phyloP scores from a whole-genome alignment of 441 rosid species.

The Gossypium lobatum region DNA sequence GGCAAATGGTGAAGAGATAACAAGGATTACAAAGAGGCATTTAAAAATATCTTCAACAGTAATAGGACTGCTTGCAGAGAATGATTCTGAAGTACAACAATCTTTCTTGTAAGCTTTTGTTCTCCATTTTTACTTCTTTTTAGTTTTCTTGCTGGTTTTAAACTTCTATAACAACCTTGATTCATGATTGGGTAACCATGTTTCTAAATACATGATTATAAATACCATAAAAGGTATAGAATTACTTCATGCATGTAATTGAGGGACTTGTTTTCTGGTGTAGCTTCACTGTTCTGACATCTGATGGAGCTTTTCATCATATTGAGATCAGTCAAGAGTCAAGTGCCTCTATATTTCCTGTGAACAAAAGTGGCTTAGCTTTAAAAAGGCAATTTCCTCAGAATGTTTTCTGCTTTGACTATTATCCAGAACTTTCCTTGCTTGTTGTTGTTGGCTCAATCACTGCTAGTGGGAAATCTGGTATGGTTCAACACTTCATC shows the following conservation, averaged over 20 bases:
- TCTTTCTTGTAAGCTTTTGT: constrained; percentile 62
- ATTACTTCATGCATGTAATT: constrained; percentile 17
- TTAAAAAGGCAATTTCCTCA: constrained; percentile 54
- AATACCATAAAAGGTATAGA: constrained; percentile 14
- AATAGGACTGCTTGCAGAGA: constrained; percentile 54
- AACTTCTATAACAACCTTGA: not conserved
- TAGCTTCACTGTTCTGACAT: constrained; percentile 53
- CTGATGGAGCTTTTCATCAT: constrained; percentile 67
- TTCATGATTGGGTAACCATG: constrained; percentile 4
- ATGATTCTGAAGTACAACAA: constrained; percentile 33
- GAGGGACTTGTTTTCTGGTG: constrained; percentile 48
- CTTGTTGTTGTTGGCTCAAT: constrained; percentile 56
- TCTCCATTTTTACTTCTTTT: not conserved
- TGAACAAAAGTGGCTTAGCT: constrained; percentile 27
- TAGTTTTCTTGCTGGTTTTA: constrained; percentile 1
- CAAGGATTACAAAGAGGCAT: constrained; percentile 51
- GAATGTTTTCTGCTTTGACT: constrained; percentile 70
- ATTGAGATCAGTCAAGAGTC: constrained; percentile 66
- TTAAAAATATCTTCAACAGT: constrained; percentile 57
- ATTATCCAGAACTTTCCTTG: constrained; percentile 55
- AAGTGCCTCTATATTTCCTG: constrained; percentile 47
- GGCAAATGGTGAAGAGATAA: constrained; percentile 82
- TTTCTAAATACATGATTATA: constrained; percentile 5
- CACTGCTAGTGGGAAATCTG: constrained; percentile 41
- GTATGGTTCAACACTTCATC: constrained; percentile 39